phyloP scores from a whole-genome alignment of 2,329 filamentous ascomycete genomes.

The Exophiala sideris region DNA sequence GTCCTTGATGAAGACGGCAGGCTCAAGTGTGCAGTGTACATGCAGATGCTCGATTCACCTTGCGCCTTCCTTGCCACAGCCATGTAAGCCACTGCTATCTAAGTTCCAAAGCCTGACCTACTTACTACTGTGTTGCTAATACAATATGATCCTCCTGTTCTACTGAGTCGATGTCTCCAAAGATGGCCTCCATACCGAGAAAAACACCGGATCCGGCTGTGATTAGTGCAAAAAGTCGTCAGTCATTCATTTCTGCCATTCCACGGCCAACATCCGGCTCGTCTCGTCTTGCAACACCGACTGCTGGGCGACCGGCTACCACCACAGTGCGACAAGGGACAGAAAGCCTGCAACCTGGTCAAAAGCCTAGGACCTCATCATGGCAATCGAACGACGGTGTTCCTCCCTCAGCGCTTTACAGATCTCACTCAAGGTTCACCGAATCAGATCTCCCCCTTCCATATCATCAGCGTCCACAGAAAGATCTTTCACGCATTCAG shows the following conservation, averaged over 20 bases:
- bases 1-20: too few relatives aligned
- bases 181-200: background rate
- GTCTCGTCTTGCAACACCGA: conserved; percentile 14
- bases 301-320: background rate
- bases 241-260: conserved; percentile 16
- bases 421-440: background rate
- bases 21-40: too few relatives aligned
- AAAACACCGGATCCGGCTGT: conserved; percentile 1
- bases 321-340: background rate
- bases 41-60: too few relatives aligned
- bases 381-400: conserved; percentile 9
- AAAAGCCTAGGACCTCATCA: conserved; percentile 11
- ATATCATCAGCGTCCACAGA: conserved; percentile 9
- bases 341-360: background rate
- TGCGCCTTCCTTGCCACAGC: too few relatives aligned
- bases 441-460: conserved; percentile 4
- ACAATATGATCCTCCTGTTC: too few relatives aligned
- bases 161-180: background rate
- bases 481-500: conserved; percentile 15
- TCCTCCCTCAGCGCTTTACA: conserved; percentile 9
- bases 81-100: too few relatives aligned
- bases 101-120: too few relatives aligned
- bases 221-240: conserved; percentile 14
- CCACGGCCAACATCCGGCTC: conserved; percentile 16
- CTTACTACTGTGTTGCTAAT: too few relatives aligned